Conservation (phyloP, 2,329 filamentous ascomycete species). For the Aureobasidium pullulans region DNA sequence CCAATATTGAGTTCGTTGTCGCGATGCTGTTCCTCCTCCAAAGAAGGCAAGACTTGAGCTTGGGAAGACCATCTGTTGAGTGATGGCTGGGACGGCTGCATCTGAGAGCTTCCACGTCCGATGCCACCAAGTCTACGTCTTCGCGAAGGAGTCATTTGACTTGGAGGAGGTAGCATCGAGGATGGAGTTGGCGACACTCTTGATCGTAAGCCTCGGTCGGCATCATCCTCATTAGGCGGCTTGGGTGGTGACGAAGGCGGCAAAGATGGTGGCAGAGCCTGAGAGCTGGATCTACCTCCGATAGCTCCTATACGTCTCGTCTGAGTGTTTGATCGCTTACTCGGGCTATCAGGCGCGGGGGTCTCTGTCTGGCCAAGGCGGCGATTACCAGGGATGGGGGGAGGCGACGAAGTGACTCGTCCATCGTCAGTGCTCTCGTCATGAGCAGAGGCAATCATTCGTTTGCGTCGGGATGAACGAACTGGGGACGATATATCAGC, state of each 20-base stretch:
- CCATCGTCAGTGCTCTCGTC: slow-evolving; percentile 7
- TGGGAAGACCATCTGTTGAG: slow-evolving; percentile 7
- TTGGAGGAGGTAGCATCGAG: neutral
- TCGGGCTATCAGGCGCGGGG: neutral
- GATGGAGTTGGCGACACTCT: slow-evolving; percentile 7
- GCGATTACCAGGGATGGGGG: neutral
- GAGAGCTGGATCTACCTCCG: slow-evolving; percentile 7
- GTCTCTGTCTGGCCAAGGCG: neutral
- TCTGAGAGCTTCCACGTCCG: slow-evolving; percentile 8
- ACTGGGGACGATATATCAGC: slow-evolving; percentile 8
- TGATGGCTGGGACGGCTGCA: neutral
- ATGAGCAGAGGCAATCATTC: neutral
- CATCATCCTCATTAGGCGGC: neutral
- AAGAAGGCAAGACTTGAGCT: neutral
- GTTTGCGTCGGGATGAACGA: neutral
- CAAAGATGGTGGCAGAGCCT: neutral
- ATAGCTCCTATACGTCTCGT: slow-evolving; percentile 1
- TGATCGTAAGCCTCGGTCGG: neutral
- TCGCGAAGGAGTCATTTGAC: neutral
- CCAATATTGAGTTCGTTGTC: neutral
- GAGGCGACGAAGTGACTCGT: slow-evolving; percentile 2
- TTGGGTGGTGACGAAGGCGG: neutral
- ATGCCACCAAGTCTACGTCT: slow-evolving; percentile 5
- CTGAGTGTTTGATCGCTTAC: neutral
- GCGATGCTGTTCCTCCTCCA: neutral